phyloP scores from a whole-genome alignment of 768 basidiomycete genomes.

The Termitomyces sp. region DNA sequence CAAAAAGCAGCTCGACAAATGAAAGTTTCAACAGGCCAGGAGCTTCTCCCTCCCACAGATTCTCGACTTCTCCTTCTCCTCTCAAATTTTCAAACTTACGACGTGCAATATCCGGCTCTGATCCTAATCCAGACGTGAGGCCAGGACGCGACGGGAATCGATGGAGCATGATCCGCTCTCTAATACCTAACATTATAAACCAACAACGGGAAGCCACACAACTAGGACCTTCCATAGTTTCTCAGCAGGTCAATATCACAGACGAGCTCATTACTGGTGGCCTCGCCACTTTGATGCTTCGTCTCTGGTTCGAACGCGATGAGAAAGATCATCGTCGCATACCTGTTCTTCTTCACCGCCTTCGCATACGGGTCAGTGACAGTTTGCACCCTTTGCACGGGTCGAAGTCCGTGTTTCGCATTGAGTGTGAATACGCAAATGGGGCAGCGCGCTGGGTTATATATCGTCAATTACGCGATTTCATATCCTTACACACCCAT shows the following conservation, averaged over 20 bases:
- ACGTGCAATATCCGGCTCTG: slow-evolving; percentile 29
- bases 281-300: slow-evolving; percentile 71
- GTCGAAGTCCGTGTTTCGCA: slow-evolving; percentile 77
- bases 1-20: slow-evolving; percentile 8
- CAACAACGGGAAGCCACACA: slow-evolving; percentile 23
- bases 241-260: slow-evolving; percentile 62
- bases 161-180: slow-evolving; percentile 63
- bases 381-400: slow-evolving; percentile 77
- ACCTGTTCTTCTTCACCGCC: slow-evolving; percentile 71
- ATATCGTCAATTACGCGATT: slow-evolving; percentile 91
- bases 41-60: slow-evolving; percentile 1
- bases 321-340: slow-evolving; percentile 79
- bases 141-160: slow-evolving; percentile 26
- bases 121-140: slow-evolving; percentile 16
- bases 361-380: slow-evolving; percentile 82
- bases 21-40: slow-evolving; percentile 1
- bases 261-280: slow-evolving; percentile 81
- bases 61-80: slow-evolving; percentile 12
- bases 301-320: slow-evolving; percentile 83
- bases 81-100: slow-evolving; percentile 3
- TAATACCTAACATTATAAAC: slow-evolving; percentile 52
- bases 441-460: slow-evolving; percentile 90
- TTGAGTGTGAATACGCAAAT: slow-evolving; percentile 96
- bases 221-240: slow-evolving; percentile 41
- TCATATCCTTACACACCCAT: slow-evolving; percentile 84